phyloP scores from a whole-genome alignment of 2,329 filamentous ascomycete species.

The Penicillium nordicum region DNA sequence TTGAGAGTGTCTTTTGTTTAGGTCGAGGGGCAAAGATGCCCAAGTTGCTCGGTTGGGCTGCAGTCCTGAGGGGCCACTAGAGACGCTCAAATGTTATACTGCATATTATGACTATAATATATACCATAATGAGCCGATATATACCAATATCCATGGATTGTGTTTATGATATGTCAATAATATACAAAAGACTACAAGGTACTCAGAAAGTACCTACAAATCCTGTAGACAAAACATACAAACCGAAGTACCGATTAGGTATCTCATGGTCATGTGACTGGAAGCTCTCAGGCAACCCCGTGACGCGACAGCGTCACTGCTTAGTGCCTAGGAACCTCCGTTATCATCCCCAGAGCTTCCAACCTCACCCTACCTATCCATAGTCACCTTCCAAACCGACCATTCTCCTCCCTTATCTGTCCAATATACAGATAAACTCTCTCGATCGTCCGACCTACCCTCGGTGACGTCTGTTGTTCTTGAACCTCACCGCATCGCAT shows the following conservation, averaged over 20 bases:
- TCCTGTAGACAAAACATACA: neutral
- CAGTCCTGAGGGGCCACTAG: conserved; percentile 2
- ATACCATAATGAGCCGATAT: neutral
- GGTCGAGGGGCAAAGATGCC: conserved; percentile 12
- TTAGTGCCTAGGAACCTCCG: conserved; percentile 9
- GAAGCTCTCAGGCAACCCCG: conserved; percentile 30
- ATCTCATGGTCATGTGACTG: conserved; percentile 16
- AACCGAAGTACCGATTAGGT: neutral
- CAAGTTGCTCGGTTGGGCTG: conserved; percentile 19
- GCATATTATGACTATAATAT: neutral
- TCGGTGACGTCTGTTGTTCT: conserved; percentile 4
- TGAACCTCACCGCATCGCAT: conserved; percentile 9
- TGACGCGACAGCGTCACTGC: conserved; percentile 29
- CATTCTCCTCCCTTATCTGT: neutral
- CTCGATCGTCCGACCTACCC: neutral
- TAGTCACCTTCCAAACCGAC: neutral
- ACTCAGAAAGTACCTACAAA: neutral
- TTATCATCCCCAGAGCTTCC: conserved; percentile 25
- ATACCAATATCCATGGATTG: neutral
- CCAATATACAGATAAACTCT: neutral
- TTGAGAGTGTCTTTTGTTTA: neutral
- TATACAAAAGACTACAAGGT: neutral
- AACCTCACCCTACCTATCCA: conserved; percentile 9
- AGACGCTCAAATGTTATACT: neutral
- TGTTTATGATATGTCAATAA: neutral